Evolutionary conservation across 2,329 filamentous ascomycete genomes (phyloP).

Genomic region (Exophiala sideris): DNA sequence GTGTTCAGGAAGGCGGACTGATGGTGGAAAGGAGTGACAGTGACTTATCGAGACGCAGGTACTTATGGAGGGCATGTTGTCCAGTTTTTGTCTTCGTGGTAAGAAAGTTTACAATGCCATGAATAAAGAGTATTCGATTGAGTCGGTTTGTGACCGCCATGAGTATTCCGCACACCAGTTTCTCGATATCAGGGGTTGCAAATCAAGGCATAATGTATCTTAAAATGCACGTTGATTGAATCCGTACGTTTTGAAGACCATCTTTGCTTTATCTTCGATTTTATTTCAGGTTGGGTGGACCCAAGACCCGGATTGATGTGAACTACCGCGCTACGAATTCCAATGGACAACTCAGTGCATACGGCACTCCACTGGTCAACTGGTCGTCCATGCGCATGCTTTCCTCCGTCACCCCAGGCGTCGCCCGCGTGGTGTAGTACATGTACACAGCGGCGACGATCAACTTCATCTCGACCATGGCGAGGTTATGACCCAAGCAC

Average conservation of each 20-base stretch:
- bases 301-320: neutral
- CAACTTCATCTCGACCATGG: conserved; percentile 65
- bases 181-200: neutral
- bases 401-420: conserved; percentile 10
- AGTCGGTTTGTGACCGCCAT: neutral
- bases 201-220: neutral
- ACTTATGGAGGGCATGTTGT: neutral
- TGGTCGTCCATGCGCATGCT: conserved; percentile 17
- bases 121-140: neutral
- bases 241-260: too few relatives aligned
- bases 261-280: too few relatives aligned
- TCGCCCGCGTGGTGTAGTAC: conserved; percentile 53
- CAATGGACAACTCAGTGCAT: conserved; percentile 15
- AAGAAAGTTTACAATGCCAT: neutral
- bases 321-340: conserved; percentile 5
- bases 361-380: conserved; percentile 13
- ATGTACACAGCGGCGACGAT: conserved; percentile 67
- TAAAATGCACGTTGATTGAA: neutral
- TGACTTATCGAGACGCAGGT: neutral
- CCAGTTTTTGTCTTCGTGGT: neutral
- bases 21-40: neutral
- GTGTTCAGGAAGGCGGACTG: conserved; percentile 3
- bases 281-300: too few relatives aligned
- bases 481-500: conserved; percentile 50
- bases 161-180: neutral